These are phyloP conservation scores for Delonix regia DNA, from an alignment of 306 rosid genomes.

Conservation along the genomic window DNA sequence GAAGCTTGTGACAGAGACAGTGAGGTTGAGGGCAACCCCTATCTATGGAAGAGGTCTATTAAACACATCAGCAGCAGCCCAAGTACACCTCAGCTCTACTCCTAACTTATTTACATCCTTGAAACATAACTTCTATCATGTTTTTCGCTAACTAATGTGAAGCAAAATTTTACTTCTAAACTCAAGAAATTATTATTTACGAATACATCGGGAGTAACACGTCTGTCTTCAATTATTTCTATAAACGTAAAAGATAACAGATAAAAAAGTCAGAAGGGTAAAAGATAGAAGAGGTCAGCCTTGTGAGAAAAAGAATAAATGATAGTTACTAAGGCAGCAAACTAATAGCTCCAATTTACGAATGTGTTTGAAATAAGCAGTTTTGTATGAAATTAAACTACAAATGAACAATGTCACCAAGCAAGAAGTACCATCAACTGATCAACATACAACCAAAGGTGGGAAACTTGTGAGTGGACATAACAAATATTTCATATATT, in stretches of 20 bases:
- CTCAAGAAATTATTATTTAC: neutral
- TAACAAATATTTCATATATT: neutral
- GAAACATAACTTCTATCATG: neutral
- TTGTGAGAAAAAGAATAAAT: neutral
- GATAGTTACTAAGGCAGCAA: neutral
- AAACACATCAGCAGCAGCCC: constrained; percentile 9
- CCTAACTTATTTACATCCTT: neutral
- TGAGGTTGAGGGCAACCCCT: neutral
- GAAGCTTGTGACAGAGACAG: neutral
- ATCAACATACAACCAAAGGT: neutral
- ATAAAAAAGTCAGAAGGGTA: neutral
- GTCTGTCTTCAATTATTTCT: neutral
- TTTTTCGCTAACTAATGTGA: neutral
- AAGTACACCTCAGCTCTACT: neutral
- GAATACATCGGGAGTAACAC: neutral
- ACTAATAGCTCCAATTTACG: neutral
- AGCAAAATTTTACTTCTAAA: neutral
- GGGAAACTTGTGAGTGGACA: neutral
- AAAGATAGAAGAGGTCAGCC: neutral
- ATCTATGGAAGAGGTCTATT: constrained; percentile 1
- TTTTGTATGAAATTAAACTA: neutral
- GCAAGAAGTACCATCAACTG: neutral
- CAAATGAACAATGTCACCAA: constrained; percentile 1
- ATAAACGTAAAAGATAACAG: neutral
- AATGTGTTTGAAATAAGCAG: neutral